Evolutionary conservation across 805 yeast species (phyloP), one percentile per base, ranked within the genome.

Genomic region (Schwanniomyces polymorphus): DNA sequence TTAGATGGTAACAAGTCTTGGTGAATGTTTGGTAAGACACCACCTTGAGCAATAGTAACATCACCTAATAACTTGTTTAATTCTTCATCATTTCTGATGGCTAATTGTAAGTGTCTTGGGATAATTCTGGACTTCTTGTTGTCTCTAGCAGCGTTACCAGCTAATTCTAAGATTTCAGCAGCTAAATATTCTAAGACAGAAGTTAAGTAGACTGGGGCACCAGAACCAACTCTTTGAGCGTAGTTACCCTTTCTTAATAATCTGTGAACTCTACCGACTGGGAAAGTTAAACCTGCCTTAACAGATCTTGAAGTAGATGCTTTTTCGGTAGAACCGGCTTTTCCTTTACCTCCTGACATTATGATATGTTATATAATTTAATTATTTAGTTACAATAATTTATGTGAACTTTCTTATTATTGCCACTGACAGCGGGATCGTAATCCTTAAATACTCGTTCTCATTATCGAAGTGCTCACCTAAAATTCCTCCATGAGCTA

Each of bases 191-290:
- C 98, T 65, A 92, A 81, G 49, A 92, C 97, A 47, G 98, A 96
- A 60, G 98, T 91, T 70, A 92, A 82, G 79, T 91, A 92, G 56
- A 92, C 92, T 78, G 98, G 97, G 65, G 98, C 97, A 85, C 97
- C 97, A 60, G 97, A 91, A 84, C 98, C 97, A 64, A 92, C 86
- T 81, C 98, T 86, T 80, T 91, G 96, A 68, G 97, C 96, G 80
- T 92, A 89, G 86, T 91, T 89, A 73, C 97, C 97, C 79, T 87
- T 90, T 85, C 96, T 89, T 68, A 92, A 79, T 63, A 91, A 82
- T 80, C 97, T 86, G 82, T 92, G 97, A 62, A 92, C 94, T 85
- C 98, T 91, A 76, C 98, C 98, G 60, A 92, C 98, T 80, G 98
- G 98, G 95, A 92, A 92, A 65, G 96, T 89, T 70, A 92, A 84